Conservation (phyloP, 1,284 basidiomycete species). For the Fomitopsis betulina region DNA sequence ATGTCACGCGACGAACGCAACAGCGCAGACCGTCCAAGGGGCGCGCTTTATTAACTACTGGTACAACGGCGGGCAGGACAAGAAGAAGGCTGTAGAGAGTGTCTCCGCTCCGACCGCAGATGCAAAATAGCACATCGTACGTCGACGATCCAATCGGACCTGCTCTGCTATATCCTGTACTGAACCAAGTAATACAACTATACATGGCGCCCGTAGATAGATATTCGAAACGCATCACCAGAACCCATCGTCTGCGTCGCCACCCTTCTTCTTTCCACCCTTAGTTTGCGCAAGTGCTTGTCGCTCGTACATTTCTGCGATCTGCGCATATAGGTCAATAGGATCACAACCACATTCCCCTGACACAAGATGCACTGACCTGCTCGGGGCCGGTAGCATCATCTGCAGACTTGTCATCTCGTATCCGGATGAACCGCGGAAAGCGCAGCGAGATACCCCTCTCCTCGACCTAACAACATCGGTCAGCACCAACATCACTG, state of each 20-base stretch:
- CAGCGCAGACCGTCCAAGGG: slow-evolving; percentile 85
- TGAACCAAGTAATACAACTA: slow-evolving; percentile 4
- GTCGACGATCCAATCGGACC: neutral
- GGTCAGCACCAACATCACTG: neutral
- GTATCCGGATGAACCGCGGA: slow-evolving; percentile 87
- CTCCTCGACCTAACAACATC: slow-evolving; percentile 63
- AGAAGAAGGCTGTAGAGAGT: slow-evolving; percentile 37
- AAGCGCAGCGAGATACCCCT: slow-evolving; percentile 94
- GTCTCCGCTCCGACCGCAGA: slow-evolving; percentile 13
- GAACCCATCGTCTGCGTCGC: slow-evolving; percentile 79
- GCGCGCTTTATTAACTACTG: slow-evolving; percentile 86
- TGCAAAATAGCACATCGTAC: slow-evolving; percentile 15
- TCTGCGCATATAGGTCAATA: slow-evolving; percentile 42
- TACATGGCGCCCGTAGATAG: neutral
- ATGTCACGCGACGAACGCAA: slow-evolving; percentile 86
- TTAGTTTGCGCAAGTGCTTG: slow-evolving; percentile 78
- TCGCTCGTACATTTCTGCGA: slow-evolving; percentile 92
- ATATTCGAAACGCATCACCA: slow-evolving; percentile 50
- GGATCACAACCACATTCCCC: neutral
- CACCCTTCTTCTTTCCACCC: slow-evolving; percentile 65
- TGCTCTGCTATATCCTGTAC: neutral
- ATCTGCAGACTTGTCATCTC: slow-evolving; percentile 92
- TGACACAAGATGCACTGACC: slow-evolving; percentile 36
- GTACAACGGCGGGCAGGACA: slow-evolving; percentile 75
- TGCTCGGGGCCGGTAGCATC: slow-evolving; percentile 92